Evolutionary conservation across 139 green algal genomes (phyloP).

Genomic region (Coelastrella sp.): DNA sequence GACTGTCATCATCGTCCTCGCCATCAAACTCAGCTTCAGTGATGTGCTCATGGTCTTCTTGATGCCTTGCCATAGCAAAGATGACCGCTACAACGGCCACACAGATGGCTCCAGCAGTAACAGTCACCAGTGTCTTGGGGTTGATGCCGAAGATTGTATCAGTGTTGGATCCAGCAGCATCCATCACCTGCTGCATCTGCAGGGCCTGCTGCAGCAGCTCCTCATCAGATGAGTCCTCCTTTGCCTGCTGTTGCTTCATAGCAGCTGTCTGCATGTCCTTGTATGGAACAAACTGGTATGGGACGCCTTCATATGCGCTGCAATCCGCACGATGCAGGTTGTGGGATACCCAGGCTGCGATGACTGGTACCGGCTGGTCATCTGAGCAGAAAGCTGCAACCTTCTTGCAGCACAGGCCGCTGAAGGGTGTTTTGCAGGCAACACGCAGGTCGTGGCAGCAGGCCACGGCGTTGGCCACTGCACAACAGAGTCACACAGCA

Average conservation of each 20-base stretch:
- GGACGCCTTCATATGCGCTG: conserved; percentile 22
- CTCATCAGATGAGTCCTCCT: conserved; percentile 1
- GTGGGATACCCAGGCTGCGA: conserved; percentile 25
- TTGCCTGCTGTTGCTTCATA: neutral
- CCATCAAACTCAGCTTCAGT: neutral
- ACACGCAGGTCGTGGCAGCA: conserved; percentile 46
- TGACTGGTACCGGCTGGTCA: neutral
- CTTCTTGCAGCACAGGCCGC: conserved; percentile 41
- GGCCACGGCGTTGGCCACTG: neutral
- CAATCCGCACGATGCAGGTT: conserved; percentile 40
- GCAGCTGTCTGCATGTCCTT: neutral
- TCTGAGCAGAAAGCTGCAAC: conserved; percentile 40
- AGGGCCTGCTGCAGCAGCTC: conserved; percentile 13
- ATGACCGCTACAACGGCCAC: conserved; percentile 15
- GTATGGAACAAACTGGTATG: conserved; percentile 16
- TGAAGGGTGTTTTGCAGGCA: conserved; percentile 45
- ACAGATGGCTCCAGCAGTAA: neutral
- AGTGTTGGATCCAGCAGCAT: neutral
- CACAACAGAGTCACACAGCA: neutral
- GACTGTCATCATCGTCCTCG: neutral
- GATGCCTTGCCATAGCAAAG: neutral
- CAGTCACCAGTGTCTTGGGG: neutral
- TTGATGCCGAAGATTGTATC: neutral
- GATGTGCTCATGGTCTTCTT: neutral
- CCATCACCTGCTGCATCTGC: neutral